Evolutionary conservation across 2,329 filamentous ascomycete species (phyloP).

Genomic region (Microsporum ferrugineum): DNA sequence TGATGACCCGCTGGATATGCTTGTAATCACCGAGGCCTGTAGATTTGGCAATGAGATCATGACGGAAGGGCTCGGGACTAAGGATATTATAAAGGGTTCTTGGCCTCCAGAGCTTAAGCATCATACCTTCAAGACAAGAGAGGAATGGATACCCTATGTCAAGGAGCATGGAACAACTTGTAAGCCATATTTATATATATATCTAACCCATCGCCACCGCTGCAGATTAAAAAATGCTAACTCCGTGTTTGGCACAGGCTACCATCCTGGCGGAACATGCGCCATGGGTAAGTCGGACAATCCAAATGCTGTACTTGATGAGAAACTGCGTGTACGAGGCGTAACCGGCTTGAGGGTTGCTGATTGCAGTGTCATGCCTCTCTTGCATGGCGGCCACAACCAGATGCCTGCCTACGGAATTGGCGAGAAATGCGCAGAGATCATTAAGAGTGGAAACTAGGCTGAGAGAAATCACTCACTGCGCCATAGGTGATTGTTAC

Average conservation of each 20-base stretch:
- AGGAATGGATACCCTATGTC: conserved; percentile 49
- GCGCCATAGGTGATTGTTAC: not conserved
- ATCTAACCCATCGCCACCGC: conserved; percentile 14
- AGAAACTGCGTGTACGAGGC: conserved; percentile 37
- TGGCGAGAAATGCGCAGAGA: conserved; percentile 49
- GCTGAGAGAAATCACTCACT: not conserved
- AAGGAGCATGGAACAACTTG: conserved; percentile 51
- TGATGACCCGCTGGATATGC: conserved; percentile 44
- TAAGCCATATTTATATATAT: conserved; percentile 44
- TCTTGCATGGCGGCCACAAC: conserved; percentile 42
- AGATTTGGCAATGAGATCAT: conserved; percentile 50
- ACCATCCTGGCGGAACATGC: conserved; percentile 27
- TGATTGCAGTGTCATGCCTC: conserved; percentile 46
- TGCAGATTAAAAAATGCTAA: no score
- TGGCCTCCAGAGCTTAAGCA: conserved; percentile 46
- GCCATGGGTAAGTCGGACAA: conserved; percentile 27
- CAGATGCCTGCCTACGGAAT: conserved; percentile 42
- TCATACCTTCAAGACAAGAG: conserved; percentile 42
- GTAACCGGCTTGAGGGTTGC: conserved; percentile 46
- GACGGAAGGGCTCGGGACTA: conserved; percentile 46
- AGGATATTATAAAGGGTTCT: conserved; percentile 47
- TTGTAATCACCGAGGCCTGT: conserved; percentile 50
- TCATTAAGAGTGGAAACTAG: conserved; percentile 26
- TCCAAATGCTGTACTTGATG: conserved; percentile 25
- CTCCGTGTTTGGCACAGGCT: conserved; percentile 19